These are phyloP conservation scores for Pseudozyma sp. DNA, from an alignment of 1,284 basidiomycete species.

Conservation along the genomic window DNA sequence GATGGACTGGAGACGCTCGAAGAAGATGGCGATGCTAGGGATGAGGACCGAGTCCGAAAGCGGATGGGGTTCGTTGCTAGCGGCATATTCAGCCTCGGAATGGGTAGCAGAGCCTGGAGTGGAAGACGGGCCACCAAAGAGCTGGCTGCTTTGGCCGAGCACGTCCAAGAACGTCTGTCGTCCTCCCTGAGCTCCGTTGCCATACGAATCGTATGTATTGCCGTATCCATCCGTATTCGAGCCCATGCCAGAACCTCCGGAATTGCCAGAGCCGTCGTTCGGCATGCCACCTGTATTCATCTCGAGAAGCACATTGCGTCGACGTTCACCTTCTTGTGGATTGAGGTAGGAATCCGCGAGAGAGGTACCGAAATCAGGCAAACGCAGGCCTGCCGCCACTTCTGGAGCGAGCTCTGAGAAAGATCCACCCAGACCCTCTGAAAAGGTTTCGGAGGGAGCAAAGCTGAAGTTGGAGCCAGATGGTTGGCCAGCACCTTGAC, in stretches of 20 bases:
- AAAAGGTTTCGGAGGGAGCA: slow-evolving; percentile 20
- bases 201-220: slow-evolving; percentile 14
- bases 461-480: slow-evolving; percentile 29
- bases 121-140: slow-evolving; percentile 23
- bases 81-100: slow-evolving; percentile 11
- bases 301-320: slow-evolving; percentile 45
- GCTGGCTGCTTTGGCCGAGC: slow-evolving; percentile 39
- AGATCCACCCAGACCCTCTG: slow-evolving; percentile 37
- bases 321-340: slow-evolving; percentile 35
- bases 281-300: slow-evolving; percentile 26
- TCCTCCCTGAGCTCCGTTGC: slow-evolving; percentile 17
- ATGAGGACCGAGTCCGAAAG: slow-evolving; percentile 58
- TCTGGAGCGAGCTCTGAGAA: slow-evolving; percentile 50
- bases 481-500: slow-evolving; percentile 1
- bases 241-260: slow-evolving; percentile 9
- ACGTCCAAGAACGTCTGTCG: slow-evolving; percentile 47
- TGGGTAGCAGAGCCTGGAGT: slow-evolving; percentile 41
- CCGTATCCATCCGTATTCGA: slow-evolving; percentile 7
- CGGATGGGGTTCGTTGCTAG: slow-evolving; percentile 43
- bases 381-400: slow-evolving; percentile 40
- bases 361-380: slow-evolving; percentile 58
- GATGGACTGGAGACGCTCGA: slow-evolving; percentile 63
- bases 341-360: slow-evolving; percentile 60
- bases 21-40: slow-evolving; percentile 64
- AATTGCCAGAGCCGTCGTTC: slow-evolving; percentile 6